phyloP scores from a whole-genome alignment of 179 eudicot species.

The Silene noctiflora region DNA sequence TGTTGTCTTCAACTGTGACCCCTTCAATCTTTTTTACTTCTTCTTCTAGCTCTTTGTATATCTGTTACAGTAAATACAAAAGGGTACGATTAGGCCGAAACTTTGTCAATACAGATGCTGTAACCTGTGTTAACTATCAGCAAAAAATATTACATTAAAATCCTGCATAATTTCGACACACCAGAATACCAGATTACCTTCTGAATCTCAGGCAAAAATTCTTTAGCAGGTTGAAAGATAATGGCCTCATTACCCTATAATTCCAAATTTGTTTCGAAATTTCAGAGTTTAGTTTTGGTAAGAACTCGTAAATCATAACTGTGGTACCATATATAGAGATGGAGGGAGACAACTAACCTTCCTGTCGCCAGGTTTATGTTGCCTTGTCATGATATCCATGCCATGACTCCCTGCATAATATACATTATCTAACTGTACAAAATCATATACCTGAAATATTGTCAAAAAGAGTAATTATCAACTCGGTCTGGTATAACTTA shows the following conservation, averaged over 20 bases:
- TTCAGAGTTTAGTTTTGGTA: not conserved
- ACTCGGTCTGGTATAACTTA: no score
- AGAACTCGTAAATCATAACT: no score
- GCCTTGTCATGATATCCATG: constrained; percentile 71
- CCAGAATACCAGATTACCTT: constrained; percentile 51
- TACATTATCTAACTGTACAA: constrained; percentile 70
- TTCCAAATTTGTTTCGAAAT: not conserved
- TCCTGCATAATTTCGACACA: no score
- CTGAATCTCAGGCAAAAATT: constrained; percentile 64
- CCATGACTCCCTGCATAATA: constrained; percentile 98
- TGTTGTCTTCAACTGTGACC: constrained; percentile 75
- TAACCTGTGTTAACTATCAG: no score
- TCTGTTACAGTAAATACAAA: constrained; percentile 33
- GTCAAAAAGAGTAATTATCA: not conserved
- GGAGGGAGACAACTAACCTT: constrained; percentile 35
- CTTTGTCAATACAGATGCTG: not conserved
- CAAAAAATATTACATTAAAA: not conserved
- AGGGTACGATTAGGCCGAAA: not conserved
- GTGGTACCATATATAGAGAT: not conserved
- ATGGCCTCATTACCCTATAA: constrained; percentile 56
- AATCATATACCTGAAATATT: constrained; percentile 53
- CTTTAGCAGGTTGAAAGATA: constrained; percentile 84
- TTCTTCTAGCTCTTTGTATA: constrained; percentile 49
- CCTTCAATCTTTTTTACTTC: constrained; percentile 47
- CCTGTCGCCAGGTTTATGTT: constrained; percentile 35